Evolutionary conservation across 169 alveolate genomes (phyloP), one percentile per base, ranked within the genome.

Genomic region (Plasmodium sp.): DNA sequence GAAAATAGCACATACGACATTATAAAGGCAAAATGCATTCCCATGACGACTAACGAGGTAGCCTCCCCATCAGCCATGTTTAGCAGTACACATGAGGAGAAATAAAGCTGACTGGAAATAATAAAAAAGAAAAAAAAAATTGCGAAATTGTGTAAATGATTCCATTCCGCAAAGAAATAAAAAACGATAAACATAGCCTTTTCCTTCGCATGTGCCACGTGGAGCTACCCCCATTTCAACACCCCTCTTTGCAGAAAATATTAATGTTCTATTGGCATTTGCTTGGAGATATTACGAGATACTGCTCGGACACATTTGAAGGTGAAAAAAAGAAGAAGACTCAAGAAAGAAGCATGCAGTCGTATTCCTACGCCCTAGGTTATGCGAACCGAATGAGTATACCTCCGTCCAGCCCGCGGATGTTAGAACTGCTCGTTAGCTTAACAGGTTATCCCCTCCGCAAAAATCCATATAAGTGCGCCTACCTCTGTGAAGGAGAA

Each of bases 271-370:
- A 92, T 34, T 92, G 92, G 92, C 95, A 92, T 74, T 51, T 92
- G 82, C 80, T 92, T 67, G 95, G 95, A 31, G 95, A 92, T 82
- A 82, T 92, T 41, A 71, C 67, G 18, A 92, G 95, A 92, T 92
- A 92, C 67, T 67, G 92, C 75, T 82, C 95, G 6, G 95, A 92
- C 51, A 82, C 92, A 48, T 81, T 82, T 81, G 31, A 45, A 39
- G 84, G 12, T 3, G 81, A 36, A 36, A 67, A 81, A 33, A 92
- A 82, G 41, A 73, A 92, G 79, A 92, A 73, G 58, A 18, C 83
- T 56, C 95, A 92, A 27, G 92, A 92, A 92, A 92, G 79, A 92
- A 92, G 95, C 71, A 45, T 81, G 92, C 92, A 58, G 45, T 31
- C 95, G 58, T 92, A 92, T 72, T 31, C 95, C 51, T 71, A 48